phyloP scores from a whole-genome alignment of 305 asterid species.

The Rubia peregrina region DNA sequence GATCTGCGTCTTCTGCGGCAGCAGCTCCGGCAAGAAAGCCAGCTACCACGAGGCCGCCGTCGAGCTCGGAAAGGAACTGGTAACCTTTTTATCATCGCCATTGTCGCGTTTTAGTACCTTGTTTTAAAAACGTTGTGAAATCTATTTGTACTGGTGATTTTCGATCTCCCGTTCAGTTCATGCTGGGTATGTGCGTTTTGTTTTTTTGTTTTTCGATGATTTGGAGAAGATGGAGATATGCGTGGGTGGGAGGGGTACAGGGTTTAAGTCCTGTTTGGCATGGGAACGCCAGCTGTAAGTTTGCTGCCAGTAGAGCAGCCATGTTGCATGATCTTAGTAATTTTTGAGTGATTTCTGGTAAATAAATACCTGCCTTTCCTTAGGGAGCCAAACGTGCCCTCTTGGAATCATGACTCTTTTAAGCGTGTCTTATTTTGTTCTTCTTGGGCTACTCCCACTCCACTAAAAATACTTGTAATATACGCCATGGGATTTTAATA shows the following conservation, averaged over 20 bases:
- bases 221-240: conserved; percentile 5
- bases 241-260: conserved; percentile 25
- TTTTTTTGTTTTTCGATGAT: neutral
- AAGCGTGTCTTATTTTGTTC: conserved; percentile 30
- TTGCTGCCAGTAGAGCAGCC: conserved; percentile 56
- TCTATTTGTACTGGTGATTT: neutral
- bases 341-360: conserved; percentile 10
- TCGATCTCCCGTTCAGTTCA: neutral
- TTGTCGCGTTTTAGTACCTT: neutral
- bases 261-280: conserved; percentile 56
- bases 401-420: conserved; percentile 50
- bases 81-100: conserved; percentile 8
- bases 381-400: conserved; percentile 92
- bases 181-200: neutral
- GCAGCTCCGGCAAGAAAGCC: conserved; percentile 68
- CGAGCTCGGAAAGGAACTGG: conserved; percentile 69
- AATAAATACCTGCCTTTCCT: conserved; percentile 22
- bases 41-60: conserved; percentile 80
- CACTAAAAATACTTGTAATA: neutral
- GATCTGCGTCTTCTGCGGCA: conserved; percentile 83
- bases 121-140: neutral
- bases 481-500: neutral
- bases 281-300: conserved; percentile 65
- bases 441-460: conserved; percentile 10
- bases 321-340: conserved; percentile 67